Evolutionary conservation across 495 filamentous ascomycete species (phyloP), one percentile per base, ranked within the genome.

Genomic region (Hyphodiscus hymeniophilus): DNA sequence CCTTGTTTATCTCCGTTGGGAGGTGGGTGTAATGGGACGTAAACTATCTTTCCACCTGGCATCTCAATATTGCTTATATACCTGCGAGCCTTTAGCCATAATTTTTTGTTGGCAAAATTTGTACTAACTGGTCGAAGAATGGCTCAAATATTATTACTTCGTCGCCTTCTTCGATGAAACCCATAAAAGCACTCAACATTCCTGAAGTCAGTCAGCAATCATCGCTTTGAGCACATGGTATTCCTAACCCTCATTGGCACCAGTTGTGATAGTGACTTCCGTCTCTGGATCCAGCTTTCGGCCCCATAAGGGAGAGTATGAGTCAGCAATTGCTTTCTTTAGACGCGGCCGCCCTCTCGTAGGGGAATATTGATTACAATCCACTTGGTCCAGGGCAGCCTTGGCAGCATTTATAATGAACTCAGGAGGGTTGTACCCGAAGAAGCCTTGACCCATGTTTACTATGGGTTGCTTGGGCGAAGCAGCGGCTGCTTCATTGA

Each of bases 111-210:
- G 23, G 12, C 7, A 22, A 45, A 8, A 7, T 17, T 2, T 0
- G n/a, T 40, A 63, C 79, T 61, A 70, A 90, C 81, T 98, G 92
- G 67, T 98, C 92, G 60, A 96, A 98, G 70, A 95, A 98, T 6
- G 92, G 92, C 71, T 98, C 92, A 66, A 98, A 95, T 44, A 98
- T 78, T 34, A 98, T 95, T 42, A 96, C 94, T 64, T 98, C 92
- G 58, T 98, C 92, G 3, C 87, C 92, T 0, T 75, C 75, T 66
- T 98, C 92, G 48, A 98, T 82, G 56, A 98, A 97, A 5, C 74
- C 92, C 92, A 98, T 96, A 61, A 98, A 96, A 1, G 92, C 92
- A 57, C 84, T 87, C 32, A 98, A 75, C 85, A 95, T 96, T 17
- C 56, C 55, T 58, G 26, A 11, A 23, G 23, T 42, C 21, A 21